These are phyloP conservation scores for Petunia secreta DNA, from an alignment of 257 asterid species.

Conservation along the genomic window DNA sequence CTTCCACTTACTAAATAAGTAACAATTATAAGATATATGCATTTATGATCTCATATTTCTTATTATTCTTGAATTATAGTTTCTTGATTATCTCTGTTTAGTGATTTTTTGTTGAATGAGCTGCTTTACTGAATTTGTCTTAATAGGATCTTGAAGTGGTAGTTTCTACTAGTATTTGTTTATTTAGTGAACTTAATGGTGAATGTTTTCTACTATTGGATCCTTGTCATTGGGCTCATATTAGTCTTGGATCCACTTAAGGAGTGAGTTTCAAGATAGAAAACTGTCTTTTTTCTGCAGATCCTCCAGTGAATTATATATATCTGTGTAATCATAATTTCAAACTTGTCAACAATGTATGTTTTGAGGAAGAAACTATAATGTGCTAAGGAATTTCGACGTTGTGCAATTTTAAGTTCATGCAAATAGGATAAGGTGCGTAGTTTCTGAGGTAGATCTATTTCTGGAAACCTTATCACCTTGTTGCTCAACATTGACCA, in stretches of 20 bases:
- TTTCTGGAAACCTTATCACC: neutral
- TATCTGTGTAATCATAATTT: neutral
- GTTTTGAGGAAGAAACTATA: neutral
- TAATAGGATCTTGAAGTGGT: neutral
- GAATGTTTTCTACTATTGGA: neutral
- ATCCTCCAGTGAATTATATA: neutral
- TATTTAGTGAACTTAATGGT: neutral
- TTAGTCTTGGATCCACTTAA: neutral
- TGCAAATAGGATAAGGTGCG: neutral
- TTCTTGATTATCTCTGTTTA: neutral
- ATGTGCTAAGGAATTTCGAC: constrained; percentile 13
- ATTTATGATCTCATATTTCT: constrained; percentile 28
- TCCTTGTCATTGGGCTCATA: neutral
- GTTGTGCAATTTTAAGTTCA: neutral
- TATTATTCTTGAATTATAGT: constrained; percentile 20
- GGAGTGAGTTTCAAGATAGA: neutral
- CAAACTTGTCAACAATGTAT: neutral
- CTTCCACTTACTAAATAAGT: neutral
- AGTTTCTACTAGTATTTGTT: neutral
- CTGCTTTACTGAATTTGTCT: too few species aligned
- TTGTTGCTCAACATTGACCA: neutral
- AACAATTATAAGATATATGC: constrained; percentile 10
- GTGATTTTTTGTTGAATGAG: neutral
- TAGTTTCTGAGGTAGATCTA: constrained; percentile 21
- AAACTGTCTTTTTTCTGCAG: neutral